Evolutionary conservation across 352 stramenopile species (phyloP), one percentile per base, ranked within the genome.

Genomic region (Phytopythium litorale): DNA sequence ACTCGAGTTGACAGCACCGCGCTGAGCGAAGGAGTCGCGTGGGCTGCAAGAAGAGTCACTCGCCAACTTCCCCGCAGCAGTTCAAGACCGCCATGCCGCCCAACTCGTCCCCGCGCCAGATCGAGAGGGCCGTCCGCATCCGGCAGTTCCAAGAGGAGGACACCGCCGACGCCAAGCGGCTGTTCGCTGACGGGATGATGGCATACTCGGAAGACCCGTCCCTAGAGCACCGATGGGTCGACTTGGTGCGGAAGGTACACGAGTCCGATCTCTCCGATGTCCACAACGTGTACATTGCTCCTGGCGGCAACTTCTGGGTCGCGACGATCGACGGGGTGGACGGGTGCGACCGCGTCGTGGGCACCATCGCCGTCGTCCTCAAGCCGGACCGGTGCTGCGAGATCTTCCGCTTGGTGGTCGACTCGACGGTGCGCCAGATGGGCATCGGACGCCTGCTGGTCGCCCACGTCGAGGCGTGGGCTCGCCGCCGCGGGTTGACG

Each of bases 271-370:
- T 84, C 11, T 64, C 63, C 4, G 55, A 78, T 35, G 60, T 81
- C 13, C 23, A 72, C 37, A 46, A 54, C 40, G 63, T 59, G 35
- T 84, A 79, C 68, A 69, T 79, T 18, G 21, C n/a, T 11, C 38
- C 63, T 1, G 75, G 75, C 0, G 75, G 75, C 25, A 74, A 78
- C 56, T 84, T 84, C 62, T 84, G 75, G 75, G 75, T 84, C 12
- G 71, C 67, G 1, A 68, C 62, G 16, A 7, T 72, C 1, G 21
- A 67, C 49, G 53, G 63, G n/a, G 48, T 52, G 52, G 67, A 65
- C 23, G 59, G 52, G 3, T 40, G 61, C 16, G 61, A 63, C 28
- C 66, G 60, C 16, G 51, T 78, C 7, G 62, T 62, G 15, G 71
- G 71, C n/a, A 70, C 67, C 58, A 64, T 73, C 18, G 71, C 43